Evolutionary conservation across 1,284 basidiomycete species (phyloP), one percentile per base, ranked within the genome.

Genomic region (Pyrrhoderma noxium): DNA sequence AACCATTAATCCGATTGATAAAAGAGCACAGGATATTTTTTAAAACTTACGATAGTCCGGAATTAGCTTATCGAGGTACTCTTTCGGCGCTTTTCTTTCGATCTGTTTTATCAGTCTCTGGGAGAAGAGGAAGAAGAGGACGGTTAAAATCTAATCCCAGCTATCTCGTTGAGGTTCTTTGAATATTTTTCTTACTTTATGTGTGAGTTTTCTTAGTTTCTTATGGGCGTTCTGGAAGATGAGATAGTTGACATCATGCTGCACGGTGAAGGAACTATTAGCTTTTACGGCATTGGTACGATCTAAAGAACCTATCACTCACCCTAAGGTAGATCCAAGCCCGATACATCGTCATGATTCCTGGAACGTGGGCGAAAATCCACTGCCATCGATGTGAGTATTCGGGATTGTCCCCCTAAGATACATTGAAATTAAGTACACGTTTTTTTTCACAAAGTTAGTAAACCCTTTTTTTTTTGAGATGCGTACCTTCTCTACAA

Each of bases 361-460:
- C 64, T 0, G 79, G 79, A 25, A 80, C 57, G 59, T 73, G 60
- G 0, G 69, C 66, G 56, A 80, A 80, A 21, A 71, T 59, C 72
- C 73, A 75, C 61, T 74, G 70, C 8, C 66, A 49, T 62, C 65
- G 70, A n/a, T 51, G 27, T 4, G 73, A 64, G 64, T 79, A 80
- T 5, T 56, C 50, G 38, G 60, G 69, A 51, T 78, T 11, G 11
- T 31, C 60, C 43, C 36, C 25, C 57, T 58, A 19, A 27, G 34
- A 43, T 14, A 18, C 13, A 19, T 11, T 34, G 9, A 19, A 18
- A 11, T 8, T 31, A 8, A 36, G 37, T 35, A 31, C 27, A 37
- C 25, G 11, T 21, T 23, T 11, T n/a, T 14, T 11, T n/a, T 14
- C 8, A 31, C 39, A 13, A 31, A 36, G 3, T 11, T 18, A 34